Base-by-base conservation (phyloP, 495 filamentous ascomycete genomes). In the Trichoderma erinaceum region DNA sequence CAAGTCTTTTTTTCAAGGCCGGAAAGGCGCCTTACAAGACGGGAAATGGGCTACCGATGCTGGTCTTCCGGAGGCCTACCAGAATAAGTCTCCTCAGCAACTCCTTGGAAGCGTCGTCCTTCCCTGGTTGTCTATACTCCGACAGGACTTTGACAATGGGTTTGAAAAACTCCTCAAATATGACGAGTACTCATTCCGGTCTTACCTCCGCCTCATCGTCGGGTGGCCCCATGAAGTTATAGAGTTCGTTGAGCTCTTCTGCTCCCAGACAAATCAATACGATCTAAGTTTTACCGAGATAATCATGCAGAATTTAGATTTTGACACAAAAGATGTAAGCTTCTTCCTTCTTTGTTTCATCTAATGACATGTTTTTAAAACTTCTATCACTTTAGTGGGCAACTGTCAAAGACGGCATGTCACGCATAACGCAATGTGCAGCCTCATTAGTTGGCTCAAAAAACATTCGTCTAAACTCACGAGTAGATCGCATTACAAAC, bases 271-370 rank as follows among this genome's bases (percentile, higher is more conserved):
- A 10, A 71, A 71, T 25, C 70, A 71, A 50, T 71, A 68, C 13
- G 64, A 67, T 6, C 68, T 71, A 21, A 71, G 70, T 27, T 71
- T 71, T 35, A 71, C 70, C 23, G 70, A 72, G 65, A 63, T 71
- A n/a, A 71, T 71, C 41, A 70, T 71, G 70, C 66, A 71, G 63
- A 71, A 71, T 52, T 66, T 71, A 8, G 70, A 71, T 61, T 71
- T 71, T 13, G 58, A 68, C 27, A 46, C 35, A 4, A 68, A 56
- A 15, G 21, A 46, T 38, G 58, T 63, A 21, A 63, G 58, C n/a
- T 12, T 4, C 15, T n/a, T 18, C 43, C 43, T 1, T 46, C 5
- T 18, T 18, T 5, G 12, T 5, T 18, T 46, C 6, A 5, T 46
- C 43, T 29, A 29, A 4, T 29, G 29, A 4, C 29, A 29, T 4